Percentiles rank a stretch among this genome's conserved stretches.
Conservation (phyloP, 768 basidiomycete species). For the Mycena epipterygia region DNA sequence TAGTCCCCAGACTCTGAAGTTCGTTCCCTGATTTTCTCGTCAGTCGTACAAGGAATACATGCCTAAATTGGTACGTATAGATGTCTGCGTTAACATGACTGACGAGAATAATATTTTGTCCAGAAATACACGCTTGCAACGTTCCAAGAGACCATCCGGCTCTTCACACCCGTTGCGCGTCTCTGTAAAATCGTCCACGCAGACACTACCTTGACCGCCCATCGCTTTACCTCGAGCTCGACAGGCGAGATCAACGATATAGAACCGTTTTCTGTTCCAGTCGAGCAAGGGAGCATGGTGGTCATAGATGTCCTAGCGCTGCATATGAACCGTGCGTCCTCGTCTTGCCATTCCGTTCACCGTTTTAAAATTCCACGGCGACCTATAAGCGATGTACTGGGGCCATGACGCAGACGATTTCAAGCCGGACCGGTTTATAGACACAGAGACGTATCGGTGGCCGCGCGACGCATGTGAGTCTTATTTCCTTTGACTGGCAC, state of each 20-base stretch:
- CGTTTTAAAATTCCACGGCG: neutral
- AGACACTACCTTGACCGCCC: constrained; percentile 52
- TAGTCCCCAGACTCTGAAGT: neutral
- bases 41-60: constrained; percentile 59
- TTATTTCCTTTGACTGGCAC: neutral
- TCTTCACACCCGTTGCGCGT: constrained; percentile 54
- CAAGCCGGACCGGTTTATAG: constrained; percentile 65
- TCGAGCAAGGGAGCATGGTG: constrained; percentile 55
- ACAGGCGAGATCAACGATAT: constrained; percentile 45
- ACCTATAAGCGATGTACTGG: constrained; percentile 61
- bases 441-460: constrained; percentile 63
- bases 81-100: neutral
- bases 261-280: constrained; percentile 39
- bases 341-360: neutral
- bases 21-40: neutral
- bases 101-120: neutral
- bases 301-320: constrained; percentile 57
- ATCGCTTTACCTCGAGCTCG: constrained; percentile 45
- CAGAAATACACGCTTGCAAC: constrained; percentile 60
- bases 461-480: constrained; percentile 63
- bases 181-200: constrained; percentile 49
- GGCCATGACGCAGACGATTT: constrained; percentile 60
- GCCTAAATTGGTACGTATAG: constrained; percentile 49
- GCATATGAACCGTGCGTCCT: constrained; percentile 59
- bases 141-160: constrained; percentile 61